Evolutionary conservation across 352 stramenopile species (phyloP), one percentile per base, ranked within the genome.

Genomic region (Phytophthora melonis): DNA sequence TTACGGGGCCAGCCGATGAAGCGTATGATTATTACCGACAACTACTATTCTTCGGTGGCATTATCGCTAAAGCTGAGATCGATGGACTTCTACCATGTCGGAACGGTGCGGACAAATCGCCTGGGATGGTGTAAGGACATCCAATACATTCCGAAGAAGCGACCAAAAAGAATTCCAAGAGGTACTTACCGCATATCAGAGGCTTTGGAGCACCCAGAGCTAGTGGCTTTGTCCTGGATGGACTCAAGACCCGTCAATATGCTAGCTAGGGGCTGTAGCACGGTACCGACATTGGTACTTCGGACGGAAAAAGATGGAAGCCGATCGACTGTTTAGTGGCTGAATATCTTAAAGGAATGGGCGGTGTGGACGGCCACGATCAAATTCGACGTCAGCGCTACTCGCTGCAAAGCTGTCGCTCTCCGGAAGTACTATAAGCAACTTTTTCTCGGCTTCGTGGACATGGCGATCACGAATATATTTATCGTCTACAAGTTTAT

Each of bases 261-360:
- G 53, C 43, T 70, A 4, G 43, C 60, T 13, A 74, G 60, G 30
- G 55, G 55, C 11, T 59, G 30, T 49, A 49, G 41, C 16, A 21
- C 14, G 16, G 41, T 21, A 14, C 41, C 14, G 16, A 49, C 41
- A 49, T 49, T 16, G 14, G 41, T 49, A 21, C 41, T 49, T 49
- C 16, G 41, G 41, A 19, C 41, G 8, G 41, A 49, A 49, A 49
- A 9, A 3, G 41, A 49, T 19, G 41, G 14, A 3, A 49, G 41
- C 19, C 41, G 41, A 49, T 21, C 41, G 41, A 49, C 41, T 5
- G 41, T 49, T 21, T 49, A 14, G 41, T 9, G 41, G 19, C 41
- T 6, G 41, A 49, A 49, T 49, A 49, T 49, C 41, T 21, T 16
- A 49, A 49, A 5, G 41, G 41, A 6, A 49, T 49, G 41, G 41